A percentile compares a stretch with the other conserved stretches of the same genome.
phyloP scores from a whole-genome alignment of 2,329 filamentous ascomycete species.

The Colletotrichum sp. region DNA sequence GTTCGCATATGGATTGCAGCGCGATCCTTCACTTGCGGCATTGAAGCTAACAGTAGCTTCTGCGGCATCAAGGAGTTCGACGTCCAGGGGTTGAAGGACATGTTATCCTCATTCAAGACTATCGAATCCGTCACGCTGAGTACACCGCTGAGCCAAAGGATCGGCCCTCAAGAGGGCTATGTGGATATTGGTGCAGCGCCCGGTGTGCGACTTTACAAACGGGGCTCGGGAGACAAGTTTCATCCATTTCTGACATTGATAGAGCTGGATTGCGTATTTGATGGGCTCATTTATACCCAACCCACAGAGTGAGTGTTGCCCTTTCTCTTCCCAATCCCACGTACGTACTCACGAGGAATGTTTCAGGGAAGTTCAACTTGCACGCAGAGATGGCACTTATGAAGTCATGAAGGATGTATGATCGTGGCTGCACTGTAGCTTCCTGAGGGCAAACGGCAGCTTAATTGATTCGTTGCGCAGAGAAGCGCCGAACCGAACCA shows the following conservation, averaged over 20 bases:
- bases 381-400: neutral
- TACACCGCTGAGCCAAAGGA: neutral
- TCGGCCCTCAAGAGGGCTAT: neutral
- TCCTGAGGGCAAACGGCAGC: neutral
- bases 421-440: neutral
- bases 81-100: neutral
- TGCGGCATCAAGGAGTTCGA: neutral
- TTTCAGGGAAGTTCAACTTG: neutral
- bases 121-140: neutral
- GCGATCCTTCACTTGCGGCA: neutral
- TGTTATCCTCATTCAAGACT: neutral
- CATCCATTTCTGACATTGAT: neutral
- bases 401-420: neutral
- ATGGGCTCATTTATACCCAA: neutral
- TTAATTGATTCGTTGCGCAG: neutral
- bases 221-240: neutral
- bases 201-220: neutral
- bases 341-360: neutral
- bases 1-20: neutral
- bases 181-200: neutral
- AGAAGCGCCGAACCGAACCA: neutral
- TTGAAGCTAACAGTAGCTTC: neutral
- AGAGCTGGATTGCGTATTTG: neutral
- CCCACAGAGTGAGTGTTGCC: neutral
- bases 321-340: neutral